phyloP scores from a whole-genome alignment of 139 green algal species.

The Zygnema circumcarinatum region DNA sequence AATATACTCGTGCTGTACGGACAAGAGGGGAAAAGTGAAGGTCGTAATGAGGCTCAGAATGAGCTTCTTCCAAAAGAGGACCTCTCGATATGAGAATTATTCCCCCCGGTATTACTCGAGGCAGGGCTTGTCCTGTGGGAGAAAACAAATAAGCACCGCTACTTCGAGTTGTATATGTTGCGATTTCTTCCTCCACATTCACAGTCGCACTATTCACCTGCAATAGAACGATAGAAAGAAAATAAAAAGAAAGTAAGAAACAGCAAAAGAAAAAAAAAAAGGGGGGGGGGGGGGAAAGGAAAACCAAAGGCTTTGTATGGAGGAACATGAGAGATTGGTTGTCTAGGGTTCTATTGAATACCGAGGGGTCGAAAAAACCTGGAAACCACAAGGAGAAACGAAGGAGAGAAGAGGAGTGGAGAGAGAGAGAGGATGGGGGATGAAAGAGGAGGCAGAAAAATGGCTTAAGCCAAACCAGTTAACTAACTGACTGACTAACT shows the following conservation, averaged over 20 bases:
- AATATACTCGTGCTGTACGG: neutral
- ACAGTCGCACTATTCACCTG: neutral
- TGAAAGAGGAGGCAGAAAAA: no score
- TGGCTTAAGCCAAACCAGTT: no score
- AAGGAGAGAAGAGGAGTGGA: neutral
- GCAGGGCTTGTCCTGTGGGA: neutral
- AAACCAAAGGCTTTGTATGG: no score
- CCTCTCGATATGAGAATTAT: neutral
- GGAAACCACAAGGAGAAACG: no score
- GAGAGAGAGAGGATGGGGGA: no score
- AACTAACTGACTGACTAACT: no score
- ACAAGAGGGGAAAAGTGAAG: conserved; percentile 17
- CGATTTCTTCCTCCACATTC: conserved; percentile 30
- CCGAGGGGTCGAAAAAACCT: no score
- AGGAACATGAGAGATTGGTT: conserved; percentile 3
- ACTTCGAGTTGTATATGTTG: neutral
- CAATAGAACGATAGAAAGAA: neutral
- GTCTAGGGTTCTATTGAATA: no score
- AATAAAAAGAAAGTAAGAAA: neutral
- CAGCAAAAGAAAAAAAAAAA: neutral
- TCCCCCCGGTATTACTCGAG: conserved; percentile 8
- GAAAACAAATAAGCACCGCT: conserved; percentile 51
- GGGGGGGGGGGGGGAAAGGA: neutral
- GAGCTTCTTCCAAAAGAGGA: conserved; percentile 30
- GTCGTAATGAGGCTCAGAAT: neutral